A percentile compares a stretch with the other conserved stretches of the same genome.
Evolutionary conservation across 2,329 filamentous ascomycete genomes (phyloP).

Genomic region (Cladosporium sp.): DNA sequence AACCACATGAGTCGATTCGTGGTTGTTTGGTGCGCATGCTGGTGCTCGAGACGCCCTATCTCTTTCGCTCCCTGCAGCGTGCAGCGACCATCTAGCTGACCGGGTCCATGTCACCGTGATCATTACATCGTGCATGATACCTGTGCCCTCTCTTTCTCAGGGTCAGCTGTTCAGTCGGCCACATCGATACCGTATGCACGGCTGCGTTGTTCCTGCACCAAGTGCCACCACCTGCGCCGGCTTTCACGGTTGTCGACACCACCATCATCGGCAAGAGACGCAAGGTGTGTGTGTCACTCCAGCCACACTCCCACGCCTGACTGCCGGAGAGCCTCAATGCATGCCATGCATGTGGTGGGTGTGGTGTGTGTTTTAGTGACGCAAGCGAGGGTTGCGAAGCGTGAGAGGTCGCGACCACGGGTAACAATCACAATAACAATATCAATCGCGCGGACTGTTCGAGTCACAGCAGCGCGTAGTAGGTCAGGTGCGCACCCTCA

Average conservation of each 20-base stretch:
- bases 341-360: background rate
- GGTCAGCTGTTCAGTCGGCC: background rate
- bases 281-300: conserved; percentile 10
- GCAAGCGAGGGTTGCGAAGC: background rate
- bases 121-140: background rate
- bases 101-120: background rate
- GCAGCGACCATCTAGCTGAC: conserved; percentile 6
- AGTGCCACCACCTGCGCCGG: conserved; percentile 17
- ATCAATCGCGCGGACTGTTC: background rate
- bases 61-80: background rate
- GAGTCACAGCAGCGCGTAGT: background rate
- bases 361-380: background rate
- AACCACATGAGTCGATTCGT: background rate
- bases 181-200: conserved; percentile 5
- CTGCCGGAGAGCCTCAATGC: conserved; percentile 3
- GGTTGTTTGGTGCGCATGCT: background rate
- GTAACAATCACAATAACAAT: background rate
- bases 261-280: background rate
- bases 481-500: background rate
- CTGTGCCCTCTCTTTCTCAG: background rate
- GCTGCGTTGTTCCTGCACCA: conserved; percentile 17
- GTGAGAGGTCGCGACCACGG: background rate
- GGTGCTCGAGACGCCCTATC: background rate
- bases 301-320: conserved; percentile 1
- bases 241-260: background rate